Percentiles rank a stretch among this genome's conserved stretches.
Evolutionary conservation across 495 filamentous ascomycete genomes (phyloP).

Genomic region (Penicillium tannophilum): DNA sequence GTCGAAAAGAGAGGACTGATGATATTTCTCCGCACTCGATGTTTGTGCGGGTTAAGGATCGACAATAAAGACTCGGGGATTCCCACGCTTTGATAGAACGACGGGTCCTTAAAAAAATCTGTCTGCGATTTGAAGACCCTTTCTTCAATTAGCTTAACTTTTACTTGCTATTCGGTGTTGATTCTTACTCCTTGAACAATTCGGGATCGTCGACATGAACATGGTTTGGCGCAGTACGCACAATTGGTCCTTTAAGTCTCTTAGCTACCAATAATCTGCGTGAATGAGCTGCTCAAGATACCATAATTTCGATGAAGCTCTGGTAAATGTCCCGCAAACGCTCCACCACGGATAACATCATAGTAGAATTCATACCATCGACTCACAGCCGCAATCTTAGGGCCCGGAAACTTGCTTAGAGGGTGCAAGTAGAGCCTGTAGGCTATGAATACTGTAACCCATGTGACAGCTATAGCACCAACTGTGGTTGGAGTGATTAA

Average conservation of each 20-base stretch:
- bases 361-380: not conserved
- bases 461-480: not conserved
- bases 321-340: not conserved
- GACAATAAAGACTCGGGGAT: not conserved
- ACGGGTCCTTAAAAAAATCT: not conserved
- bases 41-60: not conserved
- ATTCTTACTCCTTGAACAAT: not conserved
- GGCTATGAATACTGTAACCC: not conserved
- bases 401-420: not conserved
- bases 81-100: not conserved
- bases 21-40: not conserved
- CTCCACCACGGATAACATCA: not conserved
- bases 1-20: not conserved
- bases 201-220: conserved; percentile 2
- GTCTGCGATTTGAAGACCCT: not conserved
- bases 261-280: not conserved
- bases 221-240: not conserved
- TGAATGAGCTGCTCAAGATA: not conserved
- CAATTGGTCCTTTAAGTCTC: not conserved
- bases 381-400: not conserved
- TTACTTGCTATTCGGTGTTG: not conserved
- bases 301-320: not conserved
- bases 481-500: not conserved
- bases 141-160: not conserved
- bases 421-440: not conserved